A percentile compares a stretch with the other conserved stretches of the same genome.
phyloP scores from a whole-genome alignment of 768 basidiomycete species.

The Agrocybe pediades region DNA sequence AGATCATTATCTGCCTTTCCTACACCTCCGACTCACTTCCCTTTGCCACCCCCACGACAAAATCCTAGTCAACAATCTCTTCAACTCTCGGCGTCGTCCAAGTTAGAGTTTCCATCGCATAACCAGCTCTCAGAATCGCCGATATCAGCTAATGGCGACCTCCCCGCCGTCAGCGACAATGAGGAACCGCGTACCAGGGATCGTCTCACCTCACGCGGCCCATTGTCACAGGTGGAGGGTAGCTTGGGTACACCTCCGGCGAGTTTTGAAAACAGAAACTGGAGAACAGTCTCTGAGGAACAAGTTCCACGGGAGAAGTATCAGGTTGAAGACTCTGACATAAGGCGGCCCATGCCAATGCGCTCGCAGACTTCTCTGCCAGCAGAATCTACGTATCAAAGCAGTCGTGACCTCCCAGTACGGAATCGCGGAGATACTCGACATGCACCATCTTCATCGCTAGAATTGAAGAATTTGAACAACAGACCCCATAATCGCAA shows the following conservation, averaged over 20 bases:
- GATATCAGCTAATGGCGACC: slow-evolving; percentile 19
- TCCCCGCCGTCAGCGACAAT: slow-evolving; percentile 1
- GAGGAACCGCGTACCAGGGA: slow-evolving; percentile 6
- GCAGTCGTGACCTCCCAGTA: neutral
- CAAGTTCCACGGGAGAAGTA: neutral
- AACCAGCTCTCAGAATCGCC: slow-evolving; percentile 23
- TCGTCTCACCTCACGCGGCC: neutral
- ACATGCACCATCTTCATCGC: slow-evolving; percentile 16
- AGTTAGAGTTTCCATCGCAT: slow-evolving; percentile 19
- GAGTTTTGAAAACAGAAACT: slow-evolving; percentile 6
- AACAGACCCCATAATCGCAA: neutral
- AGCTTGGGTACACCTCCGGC: neutral
- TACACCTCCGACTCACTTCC: slow-evolving; percentile 70
- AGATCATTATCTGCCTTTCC: slow-evolving; percentile 76
- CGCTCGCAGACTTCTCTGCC: slow-evolving; percentile 19
- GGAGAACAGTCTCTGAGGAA: slow-evolving; percentile 3
- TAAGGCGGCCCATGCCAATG: slow-evolving; percentile 18
- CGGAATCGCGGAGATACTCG: neutral
- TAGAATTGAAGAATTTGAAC: slow-evolving; percentile 9
- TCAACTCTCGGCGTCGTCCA: slow-evolving; percentile 20
- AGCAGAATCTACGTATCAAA: slow-evolving; percentile 9
- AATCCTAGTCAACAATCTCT: slow-evolving; percentile 13
- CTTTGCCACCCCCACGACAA: slow-evolving; percentile 50
- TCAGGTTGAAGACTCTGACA: neutral
- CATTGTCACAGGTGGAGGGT: neutral